Evolutionary conservation across 2,329 filamentous ascomycete species (phyloP).

Genomic region (Fusarium torulosum): DNA sequence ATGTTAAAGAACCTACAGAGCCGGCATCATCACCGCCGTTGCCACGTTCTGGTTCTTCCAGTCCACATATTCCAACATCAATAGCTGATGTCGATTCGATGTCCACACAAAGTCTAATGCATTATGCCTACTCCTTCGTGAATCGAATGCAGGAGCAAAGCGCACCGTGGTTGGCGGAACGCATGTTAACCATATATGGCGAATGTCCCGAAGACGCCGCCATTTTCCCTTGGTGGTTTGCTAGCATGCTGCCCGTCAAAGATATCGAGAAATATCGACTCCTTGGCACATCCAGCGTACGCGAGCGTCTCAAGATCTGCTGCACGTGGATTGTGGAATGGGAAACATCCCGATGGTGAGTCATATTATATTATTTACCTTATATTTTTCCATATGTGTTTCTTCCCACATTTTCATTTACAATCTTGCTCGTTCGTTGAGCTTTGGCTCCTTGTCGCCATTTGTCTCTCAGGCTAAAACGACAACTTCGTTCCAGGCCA

Average conservation of each 20-base stretch:
- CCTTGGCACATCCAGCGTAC: slow-evolving; percentile 78
- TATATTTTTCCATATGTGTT: neutral
- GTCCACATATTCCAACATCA: slow-evolving; percentile 16
- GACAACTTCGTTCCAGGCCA: slow-evolving; percentile 43
- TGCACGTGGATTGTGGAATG: slow-evolving; percentile 82
- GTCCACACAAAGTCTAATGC: slow-evolving; percentile 78
- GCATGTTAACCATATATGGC: slow-evolving; percentile 80
- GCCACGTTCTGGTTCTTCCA: slow-evolving; percentile 13
- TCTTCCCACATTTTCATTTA: neutral
- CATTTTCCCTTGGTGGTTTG: slow-evolving; percentile 91
- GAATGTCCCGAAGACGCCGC: slow-evolving; percentile 81
- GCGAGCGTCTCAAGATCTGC: slow-evolving; percentile 85
- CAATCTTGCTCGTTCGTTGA: neutral
- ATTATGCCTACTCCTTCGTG: slow-evolving; percentile 75
- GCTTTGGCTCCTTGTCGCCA: slow-evolving; percentile 18
- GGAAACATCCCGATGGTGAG: slow-evolving; percentile 79
- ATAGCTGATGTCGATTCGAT: slow-evolving; percentile 55
- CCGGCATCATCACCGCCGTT: slow-evolving; percentile 3
- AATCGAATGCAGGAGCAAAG: slow-evolving; percentile 74
- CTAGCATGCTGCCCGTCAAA: slow-evolving; percentile 80
- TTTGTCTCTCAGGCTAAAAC: slow-evolving; percentile 41
- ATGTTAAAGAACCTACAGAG: slow-evolving; percentile 10
- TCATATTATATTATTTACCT: slow-evolving; percentile 6
- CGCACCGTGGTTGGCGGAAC: slow-evolving; percentile 79
- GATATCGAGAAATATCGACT: slow-evolving; percentile 85